phyloP scores from a whole-genome alignment of 139 green algal genomes.

The Tetratostichococcus sp. region DNA sequence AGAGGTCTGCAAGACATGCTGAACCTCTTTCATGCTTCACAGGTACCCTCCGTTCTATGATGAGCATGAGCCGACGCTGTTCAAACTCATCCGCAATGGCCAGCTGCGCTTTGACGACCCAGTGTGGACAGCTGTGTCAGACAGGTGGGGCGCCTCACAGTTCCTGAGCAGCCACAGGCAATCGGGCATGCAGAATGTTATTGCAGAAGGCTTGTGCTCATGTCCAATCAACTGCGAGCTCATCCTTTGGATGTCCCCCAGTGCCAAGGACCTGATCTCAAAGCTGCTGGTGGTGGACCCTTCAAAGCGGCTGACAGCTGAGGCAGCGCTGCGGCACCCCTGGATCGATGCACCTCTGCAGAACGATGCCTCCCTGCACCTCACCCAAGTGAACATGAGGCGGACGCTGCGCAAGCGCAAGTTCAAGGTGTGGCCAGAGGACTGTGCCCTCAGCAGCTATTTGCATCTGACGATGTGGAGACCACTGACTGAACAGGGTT shows the following conservation, averaged over 20 bases:
- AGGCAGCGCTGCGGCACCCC: slow-evolving; percentile 62
- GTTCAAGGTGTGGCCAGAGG: not conserved
- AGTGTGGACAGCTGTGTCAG: slow-evolving; percentile 73
- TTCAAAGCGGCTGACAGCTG: slow-evolving; percentile 53
- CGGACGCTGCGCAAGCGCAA: not conserved
- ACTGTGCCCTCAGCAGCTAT: too few relatives aligned
- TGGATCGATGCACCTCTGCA: slow-evolving; percentile 41
- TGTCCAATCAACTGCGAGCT: too few relatives aligned
- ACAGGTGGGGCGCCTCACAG: slow-evolving; percentile 28
- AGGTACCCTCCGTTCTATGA: slow-evolving; percentile 91
- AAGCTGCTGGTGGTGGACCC: slow-evolving; percentile 64
- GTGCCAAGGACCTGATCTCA: slow-evolving; percentile 68
- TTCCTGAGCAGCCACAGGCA: too few relatives aligned
- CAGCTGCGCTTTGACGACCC: slow-evolving; percentile 75
- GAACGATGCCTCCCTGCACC: not conserved
- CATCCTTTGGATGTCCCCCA: too few relatives aligned
- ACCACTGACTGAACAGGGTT: too few relatives aligned
- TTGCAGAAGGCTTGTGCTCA: too few relatives aligned
- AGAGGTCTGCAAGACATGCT: too few relatives aligned
- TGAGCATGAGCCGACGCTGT: slow-evolving; percentile 83
- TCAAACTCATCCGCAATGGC: slow-evolving; percentile 78
- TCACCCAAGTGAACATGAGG: slow-evolving; percentile 13
- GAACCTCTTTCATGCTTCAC: too few relatives aligned
- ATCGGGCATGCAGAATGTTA: too few relatives aligned
- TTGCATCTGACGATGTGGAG: too few relatives aligned